Evolutionary conservation across 768 basidiomycete genomes (phyloP), one percentile per base, ranked within the genome.

Genomic region (Mycena chlorophos): DNA sequence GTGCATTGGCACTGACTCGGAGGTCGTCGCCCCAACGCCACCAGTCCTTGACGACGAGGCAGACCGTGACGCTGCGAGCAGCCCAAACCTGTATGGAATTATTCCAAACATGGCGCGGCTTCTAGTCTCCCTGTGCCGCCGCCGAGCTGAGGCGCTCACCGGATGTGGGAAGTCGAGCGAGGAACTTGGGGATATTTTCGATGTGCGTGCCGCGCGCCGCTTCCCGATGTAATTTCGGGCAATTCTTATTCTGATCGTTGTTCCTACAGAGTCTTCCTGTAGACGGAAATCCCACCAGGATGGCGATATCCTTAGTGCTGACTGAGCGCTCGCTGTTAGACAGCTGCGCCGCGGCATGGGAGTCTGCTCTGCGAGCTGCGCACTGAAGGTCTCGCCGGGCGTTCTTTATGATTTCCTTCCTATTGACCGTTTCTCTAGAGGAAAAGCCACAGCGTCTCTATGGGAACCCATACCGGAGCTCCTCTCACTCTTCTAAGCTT

Each of bases 241-340:
- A 23, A 55, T 43, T 51, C 45, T 52, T 48, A 46, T 27, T 52
- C 42, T 53, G 43, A 34, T 49, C 16, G 45, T 62, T 22, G 22
- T 16, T 42, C 8, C 40, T 19, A 16, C 57, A 83, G 83, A 67
- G 58, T 25, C 64, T 78, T 38, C 72, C 77, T n/a, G n/a, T n/a
- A 20, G 60, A 57, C 2, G 57, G 63, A 27, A 55, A 52, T 14
- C 76, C 78, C 19, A 81, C 81, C 22, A 72, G 72, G 52, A 56
- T 75, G 40, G 82, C 78, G 17, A 57, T 86, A 29, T 68, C 72
- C 5, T 58, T 83, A 49, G 75, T 76, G 40, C 69, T 84, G 58
- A 73, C 73, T 4, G 84, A 85, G 57, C 63, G 69, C 29, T 82
- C 84, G 3, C 69, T 86, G 34, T 68, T 86, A 55, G 77, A 84